These are phyloP conservation scores for Nicotiana paniculata DNA, from an alignment of 257 asterid genomes.

Conservation along the genomic window DNA sequence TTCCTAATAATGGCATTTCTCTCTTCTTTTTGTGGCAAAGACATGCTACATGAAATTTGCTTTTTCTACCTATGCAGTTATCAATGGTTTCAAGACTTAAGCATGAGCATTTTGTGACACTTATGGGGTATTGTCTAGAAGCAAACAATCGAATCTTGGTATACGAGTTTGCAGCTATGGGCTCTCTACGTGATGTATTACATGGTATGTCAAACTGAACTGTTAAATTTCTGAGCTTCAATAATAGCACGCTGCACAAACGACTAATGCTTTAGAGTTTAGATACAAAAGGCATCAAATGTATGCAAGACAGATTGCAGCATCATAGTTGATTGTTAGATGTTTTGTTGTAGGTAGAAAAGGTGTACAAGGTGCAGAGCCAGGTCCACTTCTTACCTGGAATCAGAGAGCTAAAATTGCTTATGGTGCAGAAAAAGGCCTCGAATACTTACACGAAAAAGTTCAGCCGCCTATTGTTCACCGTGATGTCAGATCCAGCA, in stretches of 20 bases:
- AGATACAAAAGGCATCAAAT: neutral
- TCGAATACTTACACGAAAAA: conserved; percentile 82
- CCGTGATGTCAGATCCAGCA: conserved; percentile 90
- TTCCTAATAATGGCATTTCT: neutral
- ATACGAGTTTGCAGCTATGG: conserved; percentile 71
- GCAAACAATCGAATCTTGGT: conserved; percentile 53
- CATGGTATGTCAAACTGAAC: conserved; percentile 42
- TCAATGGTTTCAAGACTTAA: conserved; percentile 75
- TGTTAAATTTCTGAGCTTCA: neutral
- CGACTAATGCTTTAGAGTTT: neutral
- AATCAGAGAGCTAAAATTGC: conserved; percentile 80
- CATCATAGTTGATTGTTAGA: neutral
- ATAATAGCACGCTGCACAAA: neutral
- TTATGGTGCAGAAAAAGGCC: conserved; percentile 79
- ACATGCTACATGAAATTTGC: neutral
- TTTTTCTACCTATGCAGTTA: conserved; percentile 28
- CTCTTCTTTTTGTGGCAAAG: neutral
- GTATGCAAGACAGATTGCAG: neutral
- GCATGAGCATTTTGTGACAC: conserved; percentile 55
- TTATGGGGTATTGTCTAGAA: conserved; percentile 78
- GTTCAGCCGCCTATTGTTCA: conserved; percentile 79
- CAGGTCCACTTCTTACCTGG: conserved; percentile 87
- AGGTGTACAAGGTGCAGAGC: conserved; percentile 96
- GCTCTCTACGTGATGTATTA: conserved; percentile 77
- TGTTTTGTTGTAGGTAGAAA: conserved; percentile 46